A percentile compares a stretch with the other conserved stretches of the same genome.
Conservation (phyloP, 768 basidiomycete species). For the Panus rudis region DNA sequence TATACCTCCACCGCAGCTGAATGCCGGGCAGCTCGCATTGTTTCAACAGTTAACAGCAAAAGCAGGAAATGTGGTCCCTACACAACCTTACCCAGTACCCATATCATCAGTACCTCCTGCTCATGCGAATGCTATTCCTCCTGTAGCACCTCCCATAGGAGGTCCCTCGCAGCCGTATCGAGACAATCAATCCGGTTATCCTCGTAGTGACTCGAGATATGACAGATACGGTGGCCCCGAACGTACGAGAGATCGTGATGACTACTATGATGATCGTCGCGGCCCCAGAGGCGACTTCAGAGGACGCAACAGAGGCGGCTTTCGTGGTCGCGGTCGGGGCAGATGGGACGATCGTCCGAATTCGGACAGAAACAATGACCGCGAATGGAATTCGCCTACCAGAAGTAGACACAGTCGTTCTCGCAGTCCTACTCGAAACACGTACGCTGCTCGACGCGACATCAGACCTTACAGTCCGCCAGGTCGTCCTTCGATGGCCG, state of each 20-base stretch:
- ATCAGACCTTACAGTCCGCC: constrained; percentile 57
- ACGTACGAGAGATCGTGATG: constrained; percentile 38
- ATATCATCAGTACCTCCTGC: constrained; percentile 24
- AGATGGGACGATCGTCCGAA: constrained; percentile 53
- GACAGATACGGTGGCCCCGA: constrained; percentile 38
- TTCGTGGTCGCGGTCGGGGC: constrained; percentile 55
- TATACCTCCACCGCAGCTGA: constrained; percentile 30
- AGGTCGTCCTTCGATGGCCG: constrained; percentile 33
- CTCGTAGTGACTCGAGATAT: constrained; percentile 32
- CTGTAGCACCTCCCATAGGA: constrained; percentile 23
- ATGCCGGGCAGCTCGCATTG: constrained; percentile 56
- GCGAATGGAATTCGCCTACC: constrained; percentile 30
- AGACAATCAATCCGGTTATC: constrained; percentile 34
- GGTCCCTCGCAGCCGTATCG: constrained; percentile 27
- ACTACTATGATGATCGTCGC: constrained; percentile 46
- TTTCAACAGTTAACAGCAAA: constrained; percentile 68
- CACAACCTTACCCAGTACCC: constrained; percentile 21
- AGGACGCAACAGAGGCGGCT: constrained; percentile 46
- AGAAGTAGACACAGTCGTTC: constrained; percentile 61
- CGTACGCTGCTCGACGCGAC: constrained; percentile 42
- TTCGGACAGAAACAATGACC: constrained; percentile 40
- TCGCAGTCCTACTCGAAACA: constrained; percentile 57
- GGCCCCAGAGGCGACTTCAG: constrained; percentile 47
- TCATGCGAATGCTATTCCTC: constrained; percentile 20
- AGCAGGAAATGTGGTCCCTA: constrained; percentile 20